A percentile compares a stretch with the other conserved stretches of the same genome.
These are phyloP conservation scores for Cenococcum geophilum DNA, from an alignment of 495 filamentous ascomycete genomes.

Conservation along the genomic window DNA sequence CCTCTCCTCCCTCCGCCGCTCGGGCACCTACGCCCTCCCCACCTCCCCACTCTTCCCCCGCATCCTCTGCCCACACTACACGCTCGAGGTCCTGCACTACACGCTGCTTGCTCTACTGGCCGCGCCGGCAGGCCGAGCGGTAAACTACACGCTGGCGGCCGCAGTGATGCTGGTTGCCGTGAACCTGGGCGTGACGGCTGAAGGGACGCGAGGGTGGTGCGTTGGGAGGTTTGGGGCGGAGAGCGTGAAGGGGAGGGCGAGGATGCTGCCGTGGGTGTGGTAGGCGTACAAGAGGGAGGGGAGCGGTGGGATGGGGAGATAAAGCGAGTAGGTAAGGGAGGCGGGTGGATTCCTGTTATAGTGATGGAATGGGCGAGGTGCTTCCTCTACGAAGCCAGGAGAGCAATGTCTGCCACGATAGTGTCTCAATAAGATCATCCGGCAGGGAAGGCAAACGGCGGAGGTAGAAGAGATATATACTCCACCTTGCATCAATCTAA, in stretches of 20 bases:
- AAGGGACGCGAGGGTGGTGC: slow-evolving; percentile 76
- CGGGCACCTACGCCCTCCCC: slow-evolving; percentile 66
- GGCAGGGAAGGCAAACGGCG: too few relatives aligned
- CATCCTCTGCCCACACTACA: slow-evolving; percentile 86
- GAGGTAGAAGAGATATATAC: too few relatives aligned
- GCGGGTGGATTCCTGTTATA: too few relatives aligned
- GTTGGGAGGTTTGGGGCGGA: slow-evolving; percentile 65
- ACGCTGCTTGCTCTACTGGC: slow-evolving; percentile 66
- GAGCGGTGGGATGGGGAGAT: background rate
- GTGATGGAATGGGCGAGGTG: too few relatives aligned
- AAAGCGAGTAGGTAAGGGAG: background rate
- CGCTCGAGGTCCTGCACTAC: slow-evolving; percentile 79
- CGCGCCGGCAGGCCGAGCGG: slow-evolving; percentile 54
- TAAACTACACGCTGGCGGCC: slow-evolving; percentile 69
- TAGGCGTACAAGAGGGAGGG: background rate
- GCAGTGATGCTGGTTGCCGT: slow-evolving; percentile 65
- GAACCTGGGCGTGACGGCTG: slow-evolving; percentile 80
- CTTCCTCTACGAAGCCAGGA: too few relatives aligned
- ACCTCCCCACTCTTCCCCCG: slow-evolving; percentile 60
- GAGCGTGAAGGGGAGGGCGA: slow-evolving; percentile 61
- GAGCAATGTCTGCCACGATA: too few relatives aligned
- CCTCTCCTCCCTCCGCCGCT: slow-evolving; percentile 55
- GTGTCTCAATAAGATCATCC: too few relatives aligned
- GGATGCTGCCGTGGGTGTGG: slow-evolving; percentile 74
- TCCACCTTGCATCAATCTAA: too few relatives aligned